Base-by-base conservation (phyloP, 164 flowering plant species). In the Protea cynaroides region DNA sequence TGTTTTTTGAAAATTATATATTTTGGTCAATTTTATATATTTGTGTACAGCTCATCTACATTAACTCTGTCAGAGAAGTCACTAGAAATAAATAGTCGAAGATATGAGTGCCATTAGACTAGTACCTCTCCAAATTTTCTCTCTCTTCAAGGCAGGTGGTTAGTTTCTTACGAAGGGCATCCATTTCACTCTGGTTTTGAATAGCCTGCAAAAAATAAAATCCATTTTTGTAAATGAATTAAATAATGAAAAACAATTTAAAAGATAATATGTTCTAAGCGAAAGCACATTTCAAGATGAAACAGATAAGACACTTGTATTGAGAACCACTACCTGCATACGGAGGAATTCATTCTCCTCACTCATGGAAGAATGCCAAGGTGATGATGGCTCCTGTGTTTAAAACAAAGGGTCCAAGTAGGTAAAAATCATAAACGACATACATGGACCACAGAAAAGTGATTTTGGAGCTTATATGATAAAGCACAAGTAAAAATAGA, bases 341-440 rank as follows among this genome's bases (percentile, higher is more conserved):
- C 84, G 89, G 17, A 94, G 91, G 75, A 89, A 85, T 68, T 94
- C 97, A 69, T 84, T 94, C 76, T 94, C 95, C 74, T 84, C 95
- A 36, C 74, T 83, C 22, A 78, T 56, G 36, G 84, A 64, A 54
- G 89, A 75, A 54, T 56, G 72, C 88, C 85, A 76, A 51, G 87
- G 72, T 25, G 90, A 79, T 72, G 66, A 67, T 57, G 78, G 71
- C 8, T 80, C 81, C 96, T 90, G 80, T 37, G n/a, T 29, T 21
- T 24, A 37, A 65, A 21, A 56, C n/a, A 22, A 56, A 13, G 14
- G 15, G 7, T 34, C 25, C 19, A 25, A 13, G 21, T 44, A 46
- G 47, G 23, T 22, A 14, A 13, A 13, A 1, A 12, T 23, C 38
- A 61, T 44, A 12, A 9, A 9, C 4, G 46, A 40, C 8, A 40